phyloP scores from a whole-genome alignment of 345 rosid species.

The Eucalyptus camaldulensis region DNA sequence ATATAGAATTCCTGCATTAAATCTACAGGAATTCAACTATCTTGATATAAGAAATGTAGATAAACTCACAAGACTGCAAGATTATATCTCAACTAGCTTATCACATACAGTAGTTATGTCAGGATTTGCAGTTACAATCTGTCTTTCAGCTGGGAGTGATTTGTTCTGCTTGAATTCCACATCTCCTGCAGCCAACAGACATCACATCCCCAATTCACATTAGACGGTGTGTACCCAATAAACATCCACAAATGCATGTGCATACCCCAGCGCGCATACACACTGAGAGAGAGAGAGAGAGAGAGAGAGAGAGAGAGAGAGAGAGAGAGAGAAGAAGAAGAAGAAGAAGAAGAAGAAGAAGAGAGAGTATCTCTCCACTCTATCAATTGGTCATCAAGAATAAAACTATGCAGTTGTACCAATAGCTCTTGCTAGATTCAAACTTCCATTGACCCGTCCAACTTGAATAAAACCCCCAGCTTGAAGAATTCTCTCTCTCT shows the following conservation, averaged over 20 bases:
- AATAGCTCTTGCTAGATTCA: conserved; percentile 96
- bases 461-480: conserved; percentile 96
- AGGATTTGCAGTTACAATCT: conserved; percentile 80
- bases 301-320: too few relatives aligned
- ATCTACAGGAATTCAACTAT: neutral
- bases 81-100: neutral
- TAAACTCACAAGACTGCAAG: neutral
- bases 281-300: neutral
- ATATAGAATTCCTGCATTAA: neutral
- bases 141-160: conserved; percentile 64
- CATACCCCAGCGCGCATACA: neutral
- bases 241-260: neutral
- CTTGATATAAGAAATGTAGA: neutral
- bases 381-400: neutral
- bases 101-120: conserved; percentile 56
- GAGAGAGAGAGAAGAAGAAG: too few relatives aligned
- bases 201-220: neutral
- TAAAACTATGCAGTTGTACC: conserved; percentile 17
- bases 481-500: conserved; percentile 86
- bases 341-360: neutral
- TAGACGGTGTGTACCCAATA: neutral
- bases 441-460: conserved; percentile 89
- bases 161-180: conserved; percentile 93
- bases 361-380: neutral
- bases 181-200: conserved; percentile 44